Percentiles rank a stretch among this genome's conserved stretches.
Conservation (phyloP, 2,329 filamentous ascomycete genomes). For the Eutypa lata region DNA sequence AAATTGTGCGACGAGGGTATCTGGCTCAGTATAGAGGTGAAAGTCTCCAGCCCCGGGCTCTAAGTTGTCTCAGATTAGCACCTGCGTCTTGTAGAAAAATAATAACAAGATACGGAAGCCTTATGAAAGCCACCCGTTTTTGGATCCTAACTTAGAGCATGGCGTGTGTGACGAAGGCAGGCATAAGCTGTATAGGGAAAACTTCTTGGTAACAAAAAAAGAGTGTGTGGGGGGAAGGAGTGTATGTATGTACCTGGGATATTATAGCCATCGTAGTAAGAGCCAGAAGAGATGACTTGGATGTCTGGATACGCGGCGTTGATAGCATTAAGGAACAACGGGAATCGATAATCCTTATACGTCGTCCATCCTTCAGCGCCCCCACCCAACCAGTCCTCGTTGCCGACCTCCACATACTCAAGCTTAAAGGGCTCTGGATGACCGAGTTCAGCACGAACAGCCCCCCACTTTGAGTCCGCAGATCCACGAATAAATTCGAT, state of each 20-base stretch:
- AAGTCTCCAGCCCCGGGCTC: conserved; percentile 44
- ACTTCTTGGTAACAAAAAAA: too few relatives aligned
- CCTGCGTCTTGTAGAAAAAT: too few relatives aligned
- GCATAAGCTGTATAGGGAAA: too few relatives aligned
- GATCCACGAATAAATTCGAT: conserved; percentile 61
- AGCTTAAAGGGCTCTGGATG: conserved; percentile 60
- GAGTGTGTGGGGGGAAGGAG: too few relatives aligned
- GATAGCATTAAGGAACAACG: conserved; percentile 58
- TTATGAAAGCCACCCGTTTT: too few relatives aligned
- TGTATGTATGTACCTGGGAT: conserved; percentile 31
- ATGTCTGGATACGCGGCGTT: conserved; percentile 54
- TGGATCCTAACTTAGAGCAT: too few relatives aligned
- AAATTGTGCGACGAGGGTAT: conserved; percentile 48
- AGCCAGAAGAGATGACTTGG: conserved; percentile 50
- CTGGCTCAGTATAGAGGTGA: conserved; percentile 49
- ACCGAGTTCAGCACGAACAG: conserved; percentile 55
- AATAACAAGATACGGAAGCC: too few relatives aligned
- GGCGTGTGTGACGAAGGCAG: too few relatives aligned
- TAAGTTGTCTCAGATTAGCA: background rate
- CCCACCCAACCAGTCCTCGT: conserved; percentile 61
- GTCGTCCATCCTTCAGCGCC: conserved; percentile 44
- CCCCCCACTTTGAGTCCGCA: conserved; percentile 52
- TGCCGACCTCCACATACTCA: conserved; percentile 63
- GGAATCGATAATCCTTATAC: conserved; percentile 55
- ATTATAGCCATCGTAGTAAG: conserved; percentile 39